These are phyloP conservation scores for Leccinum imitatum DNA, from an alignment of 768 basidiomycete species.

Conservation along the genomic window DNA sequence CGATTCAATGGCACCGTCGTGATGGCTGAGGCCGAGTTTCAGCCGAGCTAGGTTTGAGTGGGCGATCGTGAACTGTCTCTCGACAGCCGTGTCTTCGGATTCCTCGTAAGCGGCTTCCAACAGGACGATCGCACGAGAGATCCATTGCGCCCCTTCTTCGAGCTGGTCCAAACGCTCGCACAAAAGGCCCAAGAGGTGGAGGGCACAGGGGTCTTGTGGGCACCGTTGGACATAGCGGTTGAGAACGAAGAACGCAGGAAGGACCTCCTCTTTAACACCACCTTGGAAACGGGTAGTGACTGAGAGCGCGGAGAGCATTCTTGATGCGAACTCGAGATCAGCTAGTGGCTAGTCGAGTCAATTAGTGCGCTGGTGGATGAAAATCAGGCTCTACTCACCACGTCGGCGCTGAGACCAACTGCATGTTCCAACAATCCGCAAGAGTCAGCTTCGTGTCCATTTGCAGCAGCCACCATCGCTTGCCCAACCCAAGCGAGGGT, in stretches of 20 bases:
- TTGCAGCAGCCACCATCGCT: conserved; percentile 62
- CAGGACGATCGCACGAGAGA: conserved; percentile 62
- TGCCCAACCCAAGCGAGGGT: conserved; percentile 90
- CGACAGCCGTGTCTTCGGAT: conserved; percentile 75
- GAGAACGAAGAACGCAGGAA: conserved; percentile 80
- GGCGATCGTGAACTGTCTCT: conserved; percentile 77
- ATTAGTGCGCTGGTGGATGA: neutral
- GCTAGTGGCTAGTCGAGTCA: conserved; percentile 62
- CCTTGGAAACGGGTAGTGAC: conserved; percentile 16
- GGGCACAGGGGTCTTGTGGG: conserved; percentile 68
- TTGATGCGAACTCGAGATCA: conserved; percentile 72
- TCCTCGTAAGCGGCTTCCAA: conserved; percentile 90
- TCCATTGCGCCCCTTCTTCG: conserved; percentile 54
- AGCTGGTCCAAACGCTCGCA: conserved; percentile 80
- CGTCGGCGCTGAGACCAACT: conserved; percentile 51
- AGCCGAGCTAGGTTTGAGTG: conserved; percentile 81
- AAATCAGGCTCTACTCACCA: conserved; percentile 44
- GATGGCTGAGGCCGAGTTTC: conserved; percentile 58
- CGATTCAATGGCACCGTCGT: conserved; percentile 59
- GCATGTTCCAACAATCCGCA: conserved; percentile 73
- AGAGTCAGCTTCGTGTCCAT: conserved; percentile 61
- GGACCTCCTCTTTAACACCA: conserved; percentile 46
- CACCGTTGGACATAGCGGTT: conserved; percentile 69
- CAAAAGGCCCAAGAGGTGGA: conserved; percentile 82
- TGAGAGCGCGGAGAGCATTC: conserved; percentile 48